These are phyloP conservation scores for Exophiala calicioides DNA, from an alignment of 2,329 filamentous ascomycete genomes.

Conservation along the genomic window DNA sequence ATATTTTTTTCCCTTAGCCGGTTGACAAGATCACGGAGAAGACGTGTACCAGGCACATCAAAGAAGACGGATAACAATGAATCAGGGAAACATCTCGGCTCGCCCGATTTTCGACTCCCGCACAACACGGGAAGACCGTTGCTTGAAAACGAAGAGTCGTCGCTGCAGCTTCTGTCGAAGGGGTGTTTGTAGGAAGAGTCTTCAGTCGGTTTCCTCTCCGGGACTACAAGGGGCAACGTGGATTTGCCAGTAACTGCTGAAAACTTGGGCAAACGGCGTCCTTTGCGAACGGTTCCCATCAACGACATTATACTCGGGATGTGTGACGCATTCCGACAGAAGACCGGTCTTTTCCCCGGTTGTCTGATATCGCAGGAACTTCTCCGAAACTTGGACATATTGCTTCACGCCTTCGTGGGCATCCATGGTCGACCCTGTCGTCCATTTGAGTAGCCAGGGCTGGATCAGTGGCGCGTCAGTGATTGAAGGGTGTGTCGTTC, in stretches of 20 bases:
- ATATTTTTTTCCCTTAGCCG: too few relatives aligned
- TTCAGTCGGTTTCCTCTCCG: slow-evolving; percentile 1
- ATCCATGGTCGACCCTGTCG: slow-evolving; percentile 62
- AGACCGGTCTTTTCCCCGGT: slow-evolving; percentile 49
- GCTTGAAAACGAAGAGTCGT: too few relatives aligned
- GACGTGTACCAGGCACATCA: too few relatives aligned
- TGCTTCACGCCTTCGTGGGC: slow-evolving; percentile 58
- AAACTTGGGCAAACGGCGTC: neutral
- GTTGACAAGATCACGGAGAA: too few relatives aligned
- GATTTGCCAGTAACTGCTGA: too few relatives aligned
- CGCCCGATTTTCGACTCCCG: too few relatives aligned
- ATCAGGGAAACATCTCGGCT: too few relatives aligned
- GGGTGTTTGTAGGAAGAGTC: too few relatives aligned
- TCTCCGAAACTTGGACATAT: slow-evolving; percentile 61
- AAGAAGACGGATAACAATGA: too few relatives aligned
- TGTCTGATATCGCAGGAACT: slow-evolving; percentile 56
- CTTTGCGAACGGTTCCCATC: slow-evolving; percentile 6
- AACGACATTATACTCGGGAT: slow-evolving; percentile 27
- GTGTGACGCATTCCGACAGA: slow-evolving; percentile 50
- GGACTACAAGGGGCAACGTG: slow-evolving; percentile 21
- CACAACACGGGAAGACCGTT: too few relatives aligned
- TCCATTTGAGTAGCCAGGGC: slow-evolving; percentile 61
- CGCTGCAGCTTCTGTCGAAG: too few relatives aligned
- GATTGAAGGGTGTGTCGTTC: slow-evolving; percentile 63
- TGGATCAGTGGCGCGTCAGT: slow-evolving; percentile 68